Evolutionary conservation across 2,329 filamentous ascomycete genomes (phyloP).

Genomic region (Byssothecium circinans): DNA sequence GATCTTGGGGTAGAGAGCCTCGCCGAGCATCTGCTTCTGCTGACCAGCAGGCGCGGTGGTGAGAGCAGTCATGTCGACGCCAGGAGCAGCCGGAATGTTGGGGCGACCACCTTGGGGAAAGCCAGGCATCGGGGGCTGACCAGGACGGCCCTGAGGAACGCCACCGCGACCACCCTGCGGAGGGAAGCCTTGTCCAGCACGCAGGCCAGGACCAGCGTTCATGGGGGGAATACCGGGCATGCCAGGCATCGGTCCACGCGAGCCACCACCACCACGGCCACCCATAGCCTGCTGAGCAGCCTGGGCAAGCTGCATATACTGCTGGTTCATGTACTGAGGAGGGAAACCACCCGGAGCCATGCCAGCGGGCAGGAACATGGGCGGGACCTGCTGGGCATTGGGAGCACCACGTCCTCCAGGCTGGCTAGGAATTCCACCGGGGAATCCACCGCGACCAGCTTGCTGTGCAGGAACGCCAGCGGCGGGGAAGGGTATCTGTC

Average conservation of each 20-base stretch:
- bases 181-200: conserved; percentile 45
- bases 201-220: conserved; percentile 48
- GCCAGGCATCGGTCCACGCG: conserved; percentile 58
- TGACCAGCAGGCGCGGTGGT: conserved; percentile 63
- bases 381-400: conserved; percentile 75
- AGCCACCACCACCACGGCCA: conserved; percentile 64
- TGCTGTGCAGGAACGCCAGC: conserved; percentile 66
- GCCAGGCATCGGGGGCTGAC: conserved; percentile 32
- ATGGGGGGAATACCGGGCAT: conserved; percentile 73
- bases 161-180: conserved; percentile 44
- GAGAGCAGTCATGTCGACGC: conserved; percentile 56
- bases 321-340: conserved; percentile 71
- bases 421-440: conserved; percentile 76
- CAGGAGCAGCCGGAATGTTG: conserved; percentile 26
- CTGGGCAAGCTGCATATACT: conserved; percentile 78
- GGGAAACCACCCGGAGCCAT: conserved; percentile 69
- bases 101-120: conserved; percentile 39
- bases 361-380: conserved; percentile 74
- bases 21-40: conserved; percentile 98
- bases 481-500: conserved; percentile 63
- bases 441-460: conserved; percentile 81
- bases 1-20: conserved; percentile 98
- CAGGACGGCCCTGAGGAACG: conserved; percentile 32
- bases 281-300: conserved; percentile 59
- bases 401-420: conserved; percentile 85